A percentile compares a stretch with the other conserved stretches of the same genome.
These are phyloP conservation scores for Hygrocybe coccinea DNA, from an alignment of 768 basidiomycete species.

Conservation along the genomic window DNA sequence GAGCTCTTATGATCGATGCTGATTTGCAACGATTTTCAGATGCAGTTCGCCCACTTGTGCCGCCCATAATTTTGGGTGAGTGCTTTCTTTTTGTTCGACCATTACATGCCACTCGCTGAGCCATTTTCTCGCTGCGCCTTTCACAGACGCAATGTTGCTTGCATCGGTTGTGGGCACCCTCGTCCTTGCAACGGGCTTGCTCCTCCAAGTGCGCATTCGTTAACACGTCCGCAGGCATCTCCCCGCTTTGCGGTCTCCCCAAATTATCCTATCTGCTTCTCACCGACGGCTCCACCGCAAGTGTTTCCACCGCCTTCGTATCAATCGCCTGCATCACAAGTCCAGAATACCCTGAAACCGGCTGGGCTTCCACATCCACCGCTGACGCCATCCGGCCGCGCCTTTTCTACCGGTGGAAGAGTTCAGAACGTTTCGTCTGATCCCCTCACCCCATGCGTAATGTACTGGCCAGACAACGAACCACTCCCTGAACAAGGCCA, in stretches of 20 bases:
- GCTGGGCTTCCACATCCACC: slow-evolving; percentile 56
- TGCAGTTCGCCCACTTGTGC: slow-evolving; percentile 65
- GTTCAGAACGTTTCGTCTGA: slow-evolving; percentile 77
- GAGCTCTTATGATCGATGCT: slow-evolving; percentile 8
- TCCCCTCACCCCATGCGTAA: slow-evolving; percentile 67
- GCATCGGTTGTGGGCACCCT: slow-evolving; percentile 73
- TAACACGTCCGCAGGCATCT: slow-evolving; percentile 24
- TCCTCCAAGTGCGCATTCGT: slow-evolving; percentile 20
- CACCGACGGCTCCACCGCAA: slow-evolving; percentile 18
- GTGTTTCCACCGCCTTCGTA: slow-evolving; percentile 10
- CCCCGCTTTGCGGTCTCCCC: slow-evolving; percentile 31
- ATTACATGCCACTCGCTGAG: slow-evolving; percentile 39
- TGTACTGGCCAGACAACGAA: slow-evolving; percentile 92
- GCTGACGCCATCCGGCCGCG: slow-evolving; percentile 78
- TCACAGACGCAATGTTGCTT: slow-evolving; percentile 67
- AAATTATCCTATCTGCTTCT: slow-evolving; percentile 14
- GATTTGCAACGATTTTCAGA: slow-evolving; percentile 35
- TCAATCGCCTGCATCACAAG: slow-evolving; percentile 10
- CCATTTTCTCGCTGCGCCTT: slow-evolving; percentile 30
- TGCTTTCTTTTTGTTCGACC: slow-evolving; percentile 21
- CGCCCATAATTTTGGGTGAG: slow-evolving; percentile 84
- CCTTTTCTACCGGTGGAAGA: slow-evolving; percentile 69
- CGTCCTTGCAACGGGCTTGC: slow-evolving; percentile 33
- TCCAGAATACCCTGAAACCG: slow-evolving; percentile 30
- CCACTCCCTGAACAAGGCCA: slow-evolving; percentile 76